Evolutionary conservation across 2,329 filamentous ascomycete species (phyloP), one percentile per base, ranked within the genome.

Genomic region (Trichoderma polysporum): DNA sequence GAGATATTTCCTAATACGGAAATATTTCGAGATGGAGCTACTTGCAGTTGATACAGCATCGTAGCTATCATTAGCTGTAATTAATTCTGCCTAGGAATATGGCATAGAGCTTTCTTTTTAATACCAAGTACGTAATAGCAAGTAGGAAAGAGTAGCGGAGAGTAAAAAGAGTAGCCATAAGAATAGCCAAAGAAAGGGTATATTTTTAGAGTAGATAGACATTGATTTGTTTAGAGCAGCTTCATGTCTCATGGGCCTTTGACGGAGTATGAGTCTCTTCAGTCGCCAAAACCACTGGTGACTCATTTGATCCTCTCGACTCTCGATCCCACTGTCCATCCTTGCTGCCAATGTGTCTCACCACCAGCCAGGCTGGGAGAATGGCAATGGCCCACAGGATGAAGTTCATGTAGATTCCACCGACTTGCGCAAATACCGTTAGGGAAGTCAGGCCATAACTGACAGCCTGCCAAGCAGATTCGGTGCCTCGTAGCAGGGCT

Each of bases 391-490:
- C 89, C 89, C 89, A 92, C 0, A 92, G 79, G 0, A 79, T 85
- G 73, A 92, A 91, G 72, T 92, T 92, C 71, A 91, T 79, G 73
- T 92, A 92, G 0, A 91, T 83, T 17, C 83, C 87, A 2, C 89
- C 90, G 2, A 91, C 83, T 58, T 88, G 79, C 1, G 85, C 89
- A 74, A 92, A 89, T 6, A 91, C 74, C 0, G 80, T 78, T 10
- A 91, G 70, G 2, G 87, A 88, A 9, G 84, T 86, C 0, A 92
- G 76, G 0, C 90, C 90, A 68, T 92, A 93, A 72, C 88, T 90
- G 17, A 93, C 78, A 7, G 90, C 90, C 74, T 93, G 90, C 79
- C 88, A 90, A 0, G 88, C 90, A 1, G 88, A 91, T 76, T 93
- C 90, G 0, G 88, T 90, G 1, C 88, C 90, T 65, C 90, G 83